A percentile compares a stretch with the other conserved stretches of the same genome.
Conservation (phyloP, 176 grass and related monocot species). For the Oryza glaberrima region DNA sequence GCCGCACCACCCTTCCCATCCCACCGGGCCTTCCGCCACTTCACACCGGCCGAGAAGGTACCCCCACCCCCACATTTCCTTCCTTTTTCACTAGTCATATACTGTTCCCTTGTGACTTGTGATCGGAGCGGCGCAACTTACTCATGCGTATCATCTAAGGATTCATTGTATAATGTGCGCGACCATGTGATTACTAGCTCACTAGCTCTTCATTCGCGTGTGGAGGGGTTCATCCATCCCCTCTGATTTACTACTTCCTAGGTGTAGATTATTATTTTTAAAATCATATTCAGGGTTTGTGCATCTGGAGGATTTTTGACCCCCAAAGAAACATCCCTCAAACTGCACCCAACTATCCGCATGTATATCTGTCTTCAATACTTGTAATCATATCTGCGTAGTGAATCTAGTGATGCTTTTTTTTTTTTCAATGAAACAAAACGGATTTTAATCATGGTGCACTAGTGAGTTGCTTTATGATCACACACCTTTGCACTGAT, state of each 20-base stretch:
- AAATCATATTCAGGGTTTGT: neutral
- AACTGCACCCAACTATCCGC: neutral
- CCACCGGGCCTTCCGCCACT: constrained; percentile 72
- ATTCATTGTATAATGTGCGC: neutral
- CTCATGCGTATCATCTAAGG: neutral
- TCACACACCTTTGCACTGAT: neutral
- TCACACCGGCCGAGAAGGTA: constrained; percentile 75
- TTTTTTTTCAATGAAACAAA: neutral
- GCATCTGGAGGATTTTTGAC: neutral
- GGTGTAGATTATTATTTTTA: neutral
- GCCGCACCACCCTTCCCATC: constrained; percentile 51
- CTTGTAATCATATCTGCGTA: neutral
- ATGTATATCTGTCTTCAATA: neutral
- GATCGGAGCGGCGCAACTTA: neutral
- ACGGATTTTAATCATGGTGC: neutral
- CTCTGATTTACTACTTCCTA: neutral
- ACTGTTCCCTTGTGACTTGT: neutral
- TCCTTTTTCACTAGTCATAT: neutral
- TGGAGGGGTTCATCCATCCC: neutral
- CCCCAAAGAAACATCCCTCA: neutral
- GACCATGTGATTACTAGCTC: neutral
- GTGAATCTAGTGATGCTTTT: neutral
- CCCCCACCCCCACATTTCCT: neutral
- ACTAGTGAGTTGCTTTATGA: neutral
- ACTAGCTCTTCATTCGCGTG: neutral